A percentile compares a stretch with the other conserved stretches of the same genome.
Conservation (phyloP, 2,329 filamentous ascomycete species). For the Aspergillus phoenicis region DNA sequence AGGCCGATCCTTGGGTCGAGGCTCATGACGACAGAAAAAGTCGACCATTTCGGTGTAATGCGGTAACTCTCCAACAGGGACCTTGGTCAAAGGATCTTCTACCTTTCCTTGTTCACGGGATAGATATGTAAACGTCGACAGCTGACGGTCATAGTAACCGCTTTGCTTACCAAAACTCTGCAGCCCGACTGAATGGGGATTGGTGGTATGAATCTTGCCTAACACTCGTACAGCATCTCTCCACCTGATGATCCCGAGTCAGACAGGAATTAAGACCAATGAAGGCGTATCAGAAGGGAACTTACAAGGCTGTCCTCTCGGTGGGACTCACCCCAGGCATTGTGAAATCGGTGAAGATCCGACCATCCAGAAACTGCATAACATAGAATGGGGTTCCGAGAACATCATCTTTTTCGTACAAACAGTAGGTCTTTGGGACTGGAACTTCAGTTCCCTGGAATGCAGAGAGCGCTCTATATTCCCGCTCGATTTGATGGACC, state of each 20-base stretch:
- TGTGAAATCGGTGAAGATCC: neutral
- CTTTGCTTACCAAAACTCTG: too few species aligned
- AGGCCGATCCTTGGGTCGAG: constrained; percentile 1
- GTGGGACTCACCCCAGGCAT: constrained; percentile 3
- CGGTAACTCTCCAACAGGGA: neutral
- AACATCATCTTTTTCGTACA: neutral
- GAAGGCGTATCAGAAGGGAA: too few species aligned
- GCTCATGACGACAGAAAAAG: neutral
- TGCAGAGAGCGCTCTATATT: neutral
- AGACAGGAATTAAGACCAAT: too few species aligned
- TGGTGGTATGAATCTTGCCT: too few species aligned
- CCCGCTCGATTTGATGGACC: neutral
- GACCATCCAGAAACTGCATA: constrained; percentile 9
- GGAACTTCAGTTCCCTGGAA: neutral
- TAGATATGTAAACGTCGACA: neutral
- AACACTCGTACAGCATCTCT: too few species aligned
- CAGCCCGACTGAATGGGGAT: too few species aligned
- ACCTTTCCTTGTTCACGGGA: neutral
- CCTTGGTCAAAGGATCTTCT: neutral
- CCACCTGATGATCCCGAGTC: too few species aligned
- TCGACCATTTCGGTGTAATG: neutral
- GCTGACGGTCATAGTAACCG: constrained; percentile 4
- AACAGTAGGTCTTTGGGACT: neutral
- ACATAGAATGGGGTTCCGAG: constrained; percentile 9
- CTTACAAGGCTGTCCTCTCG: neutral